Evolutionary conservation across 2,329 filamentous ascomycete genomes (phyloP), one percentile per base, ranked within the genome.

Genomic region (Venturia aucupariae): DNA sequence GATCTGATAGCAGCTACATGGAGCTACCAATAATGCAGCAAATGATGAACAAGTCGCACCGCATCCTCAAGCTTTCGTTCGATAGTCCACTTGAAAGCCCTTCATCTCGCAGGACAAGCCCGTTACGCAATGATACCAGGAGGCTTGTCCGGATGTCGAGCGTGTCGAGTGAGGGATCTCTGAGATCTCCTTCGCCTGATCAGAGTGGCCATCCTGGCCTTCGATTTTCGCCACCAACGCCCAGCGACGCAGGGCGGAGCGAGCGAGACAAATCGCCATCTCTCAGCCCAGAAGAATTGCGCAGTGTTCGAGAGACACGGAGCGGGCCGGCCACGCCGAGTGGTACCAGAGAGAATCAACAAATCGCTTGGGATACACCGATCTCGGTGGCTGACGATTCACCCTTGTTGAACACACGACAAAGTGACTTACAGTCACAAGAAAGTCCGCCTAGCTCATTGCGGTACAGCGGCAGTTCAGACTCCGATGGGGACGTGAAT

Each of bases 11-110:
- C 4, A 69, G 72, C 5, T 70, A 72, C 10, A 67, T 76, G 0
- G 78, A 80, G 54, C 69, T 79, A 27, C 78, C 79, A 0, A 73
- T 80, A 39, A 74, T 78, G 64, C 78, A 79, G 67, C 77, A 80
- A 51, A 73, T 80, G 64, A 69, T 75, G 67, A 71, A 72, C 65
- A 73, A 70, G 61, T 73, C 71, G 6, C 70, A 73, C 19, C 68
- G 70, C 3, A 72, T 71, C 1, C 66, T 75, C 7, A 69, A 71
- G 24, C 65, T 70, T 3, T 70, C 71, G 19, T 73, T 70, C 69
- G 72, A 74, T 32, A 73, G 71, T 48, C 71, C 71, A 8, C 74
- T 77, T 0, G 72, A 71, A 38, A 75, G 73, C 54, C 75, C 74
- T 3, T 73, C 74, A 10, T 64, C 71, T 27, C 35, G 30, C n/a